phyloP scores from a whole-genome alignment of 768 basidiomycete species.

The Podaxis mareebaensis region DNA sequence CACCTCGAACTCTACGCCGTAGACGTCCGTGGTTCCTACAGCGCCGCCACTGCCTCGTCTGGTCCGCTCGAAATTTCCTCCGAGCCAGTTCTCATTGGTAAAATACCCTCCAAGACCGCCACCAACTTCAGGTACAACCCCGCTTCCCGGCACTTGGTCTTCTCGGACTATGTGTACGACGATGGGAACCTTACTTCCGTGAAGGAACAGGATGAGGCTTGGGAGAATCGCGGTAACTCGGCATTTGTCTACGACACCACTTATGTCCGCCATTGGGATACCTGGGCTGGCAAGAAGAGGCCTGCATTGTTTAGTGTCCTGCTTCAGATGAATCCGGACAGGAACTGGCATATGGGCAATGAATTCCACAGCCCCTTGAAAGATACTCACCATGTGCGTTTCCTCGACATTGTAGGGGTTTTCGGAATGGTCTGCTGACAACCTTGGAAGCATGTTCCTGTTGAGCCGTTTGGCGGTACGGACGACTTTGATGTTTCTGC shows the following conservation, averaged over 20 bases:
- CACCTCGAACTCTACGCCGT: conserved; percentile 62
- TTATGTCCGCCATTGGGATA: conserved; percentile 79
- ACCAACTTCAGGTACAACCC: conserved; percentile 70
- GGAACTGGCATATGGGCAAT: conserved; percentile 53
- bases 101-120: conserved; percentile 66
- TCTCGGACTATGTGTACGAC: conserved; percentile 80
- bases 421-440: neutral
- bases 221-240: conserved; percentile 70
- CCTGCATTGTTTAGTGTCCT: conserved; percentile 71
- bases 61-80: conserved; percentile 34
- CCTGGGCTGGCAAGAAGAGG: conserved; percentile 73
- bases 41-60: conserved; percentile 24
- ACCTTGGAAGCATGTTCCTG: conserved; percentile 57
- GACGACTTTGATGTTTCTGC: conserved; percentile 79
- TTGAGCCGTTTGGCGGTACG: conserved; percentile 85
- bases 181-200: conserved; percentile 74
- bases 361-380: conserved; percentile 61
- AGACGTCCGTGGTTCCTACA: conserved; percentile 46
- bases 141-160: conserved; percentile 65
- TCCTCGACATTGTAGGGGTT: neutral
- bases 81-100: conserved; percentile 53
- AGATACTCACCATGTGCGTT: conserved; percentile 69
- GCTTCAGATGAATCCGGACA: conserved; percentile 46
- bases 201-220: conserved; percentile 67
- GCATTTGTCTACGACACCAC: conserved; percentile 71